A percentile compares a stretch with the other conserved stretches of the same genome.
phyloP scores from a whole-genome alignment of 2,329 filamentous ascomycete species.

The Trichoderma citrinoviride region DNA sequence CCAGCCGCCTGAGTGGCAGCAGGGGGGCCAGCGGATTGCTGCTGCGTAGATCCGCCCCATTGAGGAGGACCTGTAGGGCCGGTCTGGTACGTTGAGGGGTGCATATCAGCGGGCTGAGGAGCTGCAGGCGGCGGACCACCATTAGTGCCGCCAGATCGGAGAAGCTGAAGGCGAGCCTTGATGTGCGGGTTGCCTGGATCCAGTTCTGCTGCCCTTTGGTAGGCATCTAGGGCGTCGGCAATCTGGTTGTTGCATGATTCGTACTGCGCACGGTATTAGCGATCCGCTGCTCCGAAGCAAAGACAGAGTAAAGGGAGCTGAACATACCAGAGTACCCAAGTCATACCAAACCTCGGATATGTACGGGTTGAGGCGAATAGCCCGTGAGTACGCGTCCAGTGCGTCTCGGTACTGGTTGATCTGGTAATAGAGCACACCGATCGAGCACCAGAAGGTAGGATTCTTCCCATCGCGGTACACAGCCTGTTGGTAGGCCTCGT shows the following conservation, averaged over 20 bases:
- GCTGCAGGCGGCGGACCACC: conserved; percentile 72
- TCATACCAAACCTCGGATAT: conserved; percentile 99
- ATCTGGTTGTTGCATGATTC: conserved; percentile 99
- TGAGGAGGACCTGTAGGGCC: conserved; percentile 81
- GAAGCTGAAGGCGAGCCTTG: conserved; percentile 85
- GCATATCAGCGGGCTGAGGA: conserved; percentile 92
- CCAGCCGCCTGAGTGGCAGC: conserved; percentile 59
- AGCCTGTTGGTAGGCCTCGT: conserved; percentile 97
- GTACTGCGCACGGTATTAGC: conserved; percentile 59
- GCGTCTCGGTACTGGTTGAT: conserved; percentile 99
- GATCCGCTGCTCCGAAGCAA: background rate
- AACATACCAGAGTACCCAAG: conserved; percentile 83
- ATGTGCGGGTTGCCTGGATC: conserved; percentile 93
- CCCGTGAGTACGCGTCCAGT: conserved; percentile 93
- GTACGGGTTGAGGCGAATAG: conserved; percentile 94
- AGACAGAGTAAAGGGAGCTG: background rate
- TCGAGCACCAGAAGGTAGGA: conserved; percentile 99
- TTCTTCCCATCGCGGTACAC: conserved; percentile 97
- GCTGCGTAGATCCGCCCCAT: conserved; percentile 77
- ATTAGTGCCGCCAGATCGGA: conserved; percentile 75
- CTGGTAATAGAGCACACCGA: conserved; percentile 97
- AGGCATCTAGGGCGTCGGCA: conserved; percentile 91
- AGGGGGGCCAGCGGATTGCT: conserved; percentile 53
- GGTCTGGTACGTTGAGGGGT: conserved; percentile 89
- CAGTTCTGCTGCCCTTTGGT: conserved; percentile 88